These are phyloP conservation scores for Penstemon newberryi DNA, from an alignment of 257 asterid genomes.

Conservation along the genomic window DNA sequence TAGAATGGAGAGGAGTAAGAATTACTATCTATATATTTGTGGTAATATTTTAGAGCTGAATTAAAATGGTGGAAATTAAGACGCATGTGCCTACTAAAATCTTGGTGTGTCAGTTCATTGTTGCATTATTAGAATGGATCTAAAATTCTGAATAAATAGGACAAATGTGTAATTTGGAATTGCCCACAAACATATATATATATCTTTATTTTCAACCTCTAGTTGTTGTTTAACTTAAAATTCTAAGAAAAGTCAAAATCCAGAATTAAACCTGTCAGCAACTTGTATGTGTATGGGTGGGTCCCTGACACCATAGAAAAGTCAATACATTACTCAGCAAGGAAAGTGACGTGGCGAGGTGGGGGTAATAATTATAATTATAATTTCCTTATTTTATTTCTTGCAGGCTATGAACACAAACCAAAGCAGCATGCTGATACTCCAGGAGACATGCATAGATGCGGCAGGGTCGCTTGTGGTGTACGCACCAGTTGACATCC, in stretches of 20 bases:
- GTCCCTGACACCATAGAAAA: slow-evolving; percentile 26
- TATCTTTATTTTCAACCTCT: slow-evolving; percentile 24
- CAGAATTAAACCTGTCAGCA: slow-evolving; percentile 32
- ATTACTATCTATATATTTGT: too few species aligned
- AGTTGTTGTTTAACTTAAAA: background rate
- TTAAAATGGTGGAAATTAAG: background rate
- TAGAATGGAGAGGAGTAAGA: too few species aligned
- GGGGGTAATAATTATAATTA: background rate
- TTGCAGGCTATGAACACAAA: slow-evolving; percentile 41
- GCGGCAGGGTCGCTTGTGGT: slow-evolving; percentile 86
- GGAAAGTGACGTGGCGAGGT: slow-evolving; percentile 10
- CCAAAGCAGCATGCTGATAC: slow-evolving; percentile 87
- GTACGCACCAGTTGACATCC: slow-evolving; percentile 97
- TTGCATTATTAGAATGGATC: background rate
- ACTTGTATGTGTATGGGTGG: background rate
- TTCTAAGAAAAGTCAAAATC: slow-evolving; percentile 44
- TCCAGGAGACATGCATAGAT: slow-evolving; percentile 84
- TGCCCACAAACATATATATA: slow-evolving; percentile 22
- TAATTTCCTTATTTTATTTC: slow-evolving; percentile 21
- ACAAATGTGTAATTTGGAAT: slow-evolving; percentile 47
- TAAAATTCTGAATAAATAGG: slow-evolving; percentile 37
- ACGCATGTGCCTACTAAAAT: slow-evolving; percentile 27
- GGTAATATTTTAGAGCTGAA: background rate
- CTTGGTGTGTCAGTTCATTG: background rate
- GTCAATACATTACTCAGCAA: slow-evolving; percentile 33